phyloP scores from a whole-genome alignment of 257 asterid genomes.

The Rhazya stricta region DNA sequence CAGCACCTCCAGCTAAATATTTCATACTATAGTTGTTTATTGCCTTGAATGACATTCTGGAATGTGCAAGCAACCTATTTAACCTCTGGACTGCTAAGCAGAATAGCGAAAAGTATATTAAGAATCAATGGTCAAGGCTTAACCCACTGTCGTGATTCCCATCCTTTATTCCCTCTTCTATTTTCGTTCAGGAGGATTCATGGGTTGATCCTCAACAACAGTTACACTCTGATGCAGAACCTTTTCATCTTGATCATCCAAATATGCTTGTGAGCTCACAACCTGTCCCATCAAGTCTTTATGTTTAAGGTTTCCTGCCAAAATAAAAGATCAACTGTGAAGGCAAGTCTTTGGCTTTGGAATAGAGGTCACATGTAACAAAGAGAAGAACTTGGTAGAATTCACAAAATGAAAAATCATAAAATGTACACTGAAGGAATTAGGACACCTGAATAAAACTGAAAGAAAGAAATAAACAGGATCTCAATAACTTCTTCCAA shows the following conservation, averaged over 20 bases:
- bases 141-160: neutral
- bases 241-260: constrained; percentile 44
- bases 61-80: neutral
- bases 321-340: constrained; percentile 12
- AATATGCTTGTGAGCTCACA: constrained; percentile 84
- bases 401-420: neutral
- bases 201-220: constrained; percentile 30
- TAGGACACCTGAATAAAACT: neutral
- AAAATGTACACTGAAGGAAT: neutral
- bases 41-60: neutral
- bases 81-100: neutral
- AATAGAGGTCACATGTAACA: neutral
- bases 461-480: neutral
- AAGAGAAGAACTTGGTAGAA: neutral
- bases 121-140: neutral
- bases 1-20: neutral
- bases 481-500: too few relatives aligned
- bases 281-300: constrained; percentile 76
- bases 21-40: neutral
- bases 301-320: constrained; percentile 82
- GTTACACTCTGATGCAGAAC: constrained; percentile 29
- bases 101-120: neutral
- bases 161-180: neutral
- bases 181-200: constrained; percentile 16
- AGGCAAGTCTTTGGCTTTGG: neutral